Evolutionary conservation across 208 protist species (phyloP).

Genomic region (Leishmania amazonensis): DNA sequence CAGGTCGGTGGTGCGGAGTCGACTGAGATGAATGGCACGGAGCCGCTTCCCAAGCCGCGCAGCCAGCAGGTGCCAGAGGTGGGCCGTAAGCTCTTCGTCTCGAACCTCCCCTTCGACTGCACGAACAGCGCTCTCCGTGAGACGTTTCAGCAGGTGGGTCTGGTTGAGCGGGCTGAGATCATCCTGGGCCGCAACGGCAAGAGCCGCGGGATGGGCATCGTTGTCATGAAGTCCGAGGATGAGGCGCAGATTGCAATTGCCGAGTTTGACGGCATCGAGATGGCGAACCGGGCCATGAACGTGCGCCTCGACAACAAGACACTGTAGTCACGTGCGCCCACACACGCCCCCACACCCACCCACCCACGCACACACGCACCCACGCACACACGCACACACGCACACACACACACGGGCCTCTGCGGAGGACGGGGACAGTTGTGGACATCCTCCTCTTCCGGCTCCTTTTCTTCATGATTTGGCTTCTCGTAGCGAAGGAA

Average conservation of each 20-base stretch:
- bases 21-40: slow-evolving; percentile 32
- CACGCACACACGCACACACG: background rate
- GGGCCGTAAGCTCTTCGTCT: slow-evolving; percentile 79
- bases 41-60: slow-evolving; percentile 75
- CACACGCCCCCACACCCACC: too few species aligned
- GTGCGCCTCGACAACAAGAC: slow-evolving; percentile 78
- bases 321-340: slow-evolving; percentile 7
- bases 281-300: slow-evolving; percentile 83
- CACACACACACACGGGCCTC: background rate
- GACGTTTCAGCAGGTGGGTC: slow-evolving; percentile 82
- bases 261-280: slow-evolving; percentile 88
- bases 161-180: slow-evolving; percentile 80
- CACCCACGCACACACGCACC: background rate
- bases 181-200: slow-evolving; percentile 72
- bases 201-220: slow-evolving; percentile 76
- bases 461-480: background rate
- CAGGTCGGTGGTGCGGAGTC: slow-evolving; percentile 24
- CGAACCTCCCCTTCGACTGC: slow-evolving; percentile 86
- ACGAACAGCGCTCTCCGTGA: slow-evolving; percentile 65
- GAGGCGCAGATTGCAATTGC: slow-evolving; percentile 72
- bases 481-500: background rate
- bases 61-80: slow-evolving; percentile 72
- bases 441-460: background rate
- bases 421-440: background rate
- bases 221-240: slow-evolving; percentile 74